Evolutionary conservation across 192 early-diverging fungal species (phyloP).

Genomic region (Coemansia sp.): DNA sequence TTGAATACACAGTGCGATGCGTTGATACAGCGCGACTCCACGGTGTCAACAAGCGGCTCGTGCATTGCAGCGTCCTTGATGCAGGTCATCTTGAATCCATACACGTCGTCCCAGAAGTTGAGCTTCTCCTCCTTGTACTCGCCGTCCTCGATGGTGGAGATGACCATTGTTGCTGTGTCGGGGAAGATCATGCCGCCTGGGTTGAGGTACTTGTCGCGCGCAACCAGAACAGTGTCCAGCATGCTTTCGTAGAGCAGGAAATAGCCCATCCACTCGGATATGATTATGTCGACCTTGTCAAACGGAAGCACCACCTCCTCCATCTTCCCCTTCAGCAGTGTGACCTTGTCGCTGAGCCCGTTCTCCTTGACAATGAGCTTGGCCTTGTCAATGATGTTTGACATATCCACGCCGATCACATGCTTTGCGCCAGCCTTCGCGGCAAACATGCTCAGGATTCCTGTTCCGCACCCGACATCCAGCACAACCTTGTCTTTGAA

Average conservation of each 20-base stretch:
- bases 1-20: slow-evolving; percentile 78
- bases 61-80: slow-evolving; percentile 85
- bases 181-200: slow-evolving; percentile 91
- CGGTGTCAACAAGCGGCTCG: slow-evolving; percentile 95
- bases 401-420: slow-evolving; percentile 97
- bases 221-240: slow-evolving; percentile 98
- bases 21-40: slow-evolving; percentile 82
- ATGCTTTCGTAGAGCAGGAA: slow-evolving; percentile 98
- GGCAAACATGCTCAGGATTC: slow-evolving; percentile 99
- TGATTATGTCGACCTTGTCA: slow-evolving; percentile 97
- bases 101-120: slow-evolving; percentile 92
- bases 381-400: slow-evolving; percentile 96
- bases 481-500: slow-evolving; percentile 97
- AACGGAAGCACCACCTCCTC: slow-evolving; percentile 95
- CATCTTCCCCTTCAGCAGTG: slow-evolving; percentile 94
- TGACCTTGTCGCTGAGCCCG: slow-evolving; percentile 82
- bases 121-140: slow-evolving; percentile 93
- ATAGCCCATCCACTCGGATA: slow-evolving; percentile 99
- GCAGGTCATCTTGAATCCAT: slow-evolving; percentile 95
- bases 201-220: slow-evolving; percentile 89
- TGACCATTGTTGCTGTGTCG: slow-evolving; percentile 81
- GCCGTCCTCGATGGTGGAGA: slow-evolving; percentile 91
- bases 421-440: slow-evolving; percentile 96
- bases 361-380: slow-evolving; percentile 93
- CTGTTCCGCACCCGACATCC: slow-evolving; percentile 99